These are phyloP conservation scores for Fusarium agapanthi DNA, from an alignment of 2,329 filamentous ascomycete species.

Conservation along the genomic window DNA sequence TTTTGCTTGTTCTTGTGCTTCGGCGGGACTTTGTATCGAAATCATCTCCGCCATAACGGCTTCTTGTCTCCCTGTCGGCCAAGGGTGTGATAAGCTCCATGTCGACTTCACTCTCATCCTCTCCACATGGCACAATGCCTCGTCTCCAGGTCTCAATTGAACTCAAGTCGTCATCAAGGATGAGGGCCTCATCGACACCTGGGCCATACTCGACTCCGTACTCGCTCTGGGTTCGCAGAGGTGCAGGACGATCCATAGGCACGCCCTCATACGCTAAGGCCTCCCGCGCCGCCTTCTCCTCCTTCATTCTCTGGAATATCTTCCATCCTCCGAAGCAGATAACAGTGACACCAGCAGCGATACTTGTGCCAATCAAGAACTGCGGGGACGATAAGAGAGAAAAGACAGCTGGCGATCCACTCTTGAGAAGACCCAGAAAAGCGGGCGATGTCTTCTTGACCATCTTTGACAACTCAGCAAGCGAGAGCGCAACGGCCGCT, in stretches of 20 bases:
- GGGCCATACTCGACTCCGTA: slow-evolving; percentile 45
- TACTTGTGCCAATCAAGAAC: slow-evolving; percentile 90
- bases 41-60: slow-evolving; percentile 48
- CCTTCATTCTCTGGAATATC: slow-evolving; percentile 86
- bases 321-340: slow-evolving; percentile 97
- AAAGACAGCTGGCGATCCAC: slow-evolving; percentile 84
- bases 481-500: slow-evolving; percentile 89
- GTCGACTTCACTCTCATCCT: slow-evolving; percentile 59
- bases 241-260: slow-evolving; percentile 39
- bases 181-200: slow-evolving; percentile 63
- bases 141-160: slow-evolving; percentile 67
- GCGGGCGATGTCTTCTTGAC: slow-evolving; percentile 85
- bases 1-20: slow-evolving; percentile 46
- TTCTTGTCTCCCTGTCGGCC: slow-evolving; percentile 58
- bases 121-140: slow-evolving; percentile 60
- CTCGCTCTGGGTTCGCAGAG: slow-evolving; percentile 42
- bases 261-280: slow-evolving; percentile 42
- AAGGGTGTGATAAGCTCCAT: slow-evolving; percentile 66
- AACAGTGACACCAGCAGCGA: slow-evolving; percentile 91
- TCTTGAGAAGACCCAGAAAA: slow-evolving; percentile 79
- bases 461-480: slow-evolving; percentile 88
- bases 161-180: slow-evolving; percentile 66
- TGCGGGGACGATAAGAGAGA: slow-evolving; percentile 88
- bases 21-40: slow-evolving; percentile 51
- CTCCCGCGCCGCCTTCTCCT: slow-evolving; percentile 47